These are phyloP conservation scores for Pyropia haitanensis DNA, from an alignment of 23 red algal genomes.

Conservation along the genomic window DNA sequence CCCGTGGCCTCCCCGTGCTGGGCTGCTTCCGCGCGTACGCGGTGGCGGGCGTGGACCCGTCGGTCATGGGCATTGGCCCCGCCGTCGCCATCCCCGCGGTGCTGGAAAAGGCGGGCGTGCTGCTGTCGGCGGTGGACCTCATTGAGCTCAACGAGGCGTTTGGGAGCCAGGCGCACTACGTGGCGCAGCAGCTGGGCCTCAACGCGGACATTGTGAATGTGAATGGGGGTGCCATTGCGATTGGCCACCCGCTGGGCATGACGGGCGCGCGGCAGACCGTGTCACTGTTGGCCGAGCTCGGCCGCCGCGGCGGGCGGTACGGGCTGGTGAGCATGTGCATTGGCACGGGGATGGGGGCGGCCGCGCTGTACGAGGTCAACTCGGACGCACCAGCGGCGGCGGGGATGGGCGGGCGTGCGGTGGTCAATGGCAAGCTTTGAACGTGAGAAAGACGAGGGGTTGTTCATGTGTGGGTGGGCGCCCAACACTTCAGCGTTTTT, in stretches of 20 bases:
- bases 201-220: slow-evolving; percentile 95
- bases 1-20: slow-evolving; percentile 55
- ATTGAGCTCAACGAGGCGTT: slow-evolving; percentile 99
- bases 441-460: too few relatives aligned
- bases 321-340: slow-evolving; percentile 98
- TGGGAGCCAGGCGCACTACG: slow-evolving; percentile 91
- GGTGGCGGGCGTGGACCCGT: slow-evolving; percentile 84
- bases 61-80: slow-evolving; percentile 96
- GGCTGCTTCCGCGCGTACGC: slow-evolving; percentile 73
- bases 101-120: slow-evolving; percentile 70
- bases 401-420: too few relatives aligned
- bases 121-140: slow-evolving; percentile 62
- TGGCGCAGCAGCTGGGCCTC: slow-evolving; percentile 60
- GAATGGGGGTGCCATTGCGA: slow-evolving; percentile 95
- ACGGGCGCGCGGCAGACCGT: slow-evolving; percentile 81
- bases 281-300: slow-evolving; percentile 81
- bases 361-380: slow-evolving; percentile 86
- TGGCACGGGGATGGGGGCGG: slow-evolving; percentile 96
- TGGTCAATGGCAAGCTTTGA: too few relatives aligned
- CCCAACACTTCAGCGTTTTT: too few relatives aligned
- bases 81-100: slow-evolving; percentile 74
- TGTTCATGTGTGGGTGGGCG: too few relatives aligned
- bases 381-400: too few relatives aligned
- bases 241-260: slow-evolving; percentile 98
- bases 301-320: slow-evolving; percentile 55